Evolutionary conservation across 2,329 filamentous ascomycete species (phyloP), one percentile per base, ranked within the genome.

Genomic region (Annulohypoxylon truncatum): DNA sequence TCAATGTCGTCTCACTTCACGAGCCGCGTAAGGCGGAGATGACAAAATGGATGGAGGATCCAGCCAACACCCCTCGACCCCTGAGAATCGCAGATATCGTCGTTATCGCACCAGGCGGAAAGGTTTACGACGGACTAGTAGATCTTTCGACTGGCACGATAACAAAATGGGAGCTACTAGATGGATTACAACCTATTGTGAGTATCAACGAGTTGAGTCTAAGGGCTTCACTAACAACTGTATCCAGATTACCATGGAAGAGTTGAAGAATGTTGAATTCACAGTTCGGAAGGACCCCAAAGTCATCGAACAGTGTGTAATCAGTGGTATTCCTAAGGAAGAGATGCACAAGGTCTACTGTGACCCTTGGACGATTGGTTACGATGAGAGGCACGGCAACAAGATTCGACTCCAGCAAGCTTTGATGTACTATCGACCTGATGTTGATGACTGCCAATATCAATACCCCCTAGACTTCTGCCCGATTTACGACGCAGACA

Each of bases 301-400:
- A 73, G 93, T 97, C 65, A 96, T 97, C 71, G 93, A 97, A 79
- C 94, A 97, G 79, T 97, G 94, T 75, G 87, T 86, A 5, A 86
- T 97, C 64, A 87, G 93, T 64, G 94, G 94, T 1, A 92, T 97
- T 65, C 87, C 92, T 10, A 85, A 85, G 61, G 85, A 92, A 71
- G 92, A 97, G 66, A 97, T 97, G 94, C 83, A 96, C 83, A 97
- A 97, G 80, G 92, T 97, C 50, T 97, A 96, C 82, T 97, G 94
- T 79, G 94, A 97, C 77, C 93, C 93, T 9, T 97, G 94, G 94
- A 97, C 94, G 0, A 97, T 97, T 78, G 94, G 94, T 51, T 97
- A 93, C 76, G 94, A 97, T 73, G 92, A 96, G 81, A 90, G 94
- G 46, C 96, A 94, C 74, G 94, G 94, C 67, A 95, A 82, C 77